Base-by-base conservation (phyloP, 2,329 filamentous ascomycete genomes). In the Talaromyces pinophilus region DNA sequence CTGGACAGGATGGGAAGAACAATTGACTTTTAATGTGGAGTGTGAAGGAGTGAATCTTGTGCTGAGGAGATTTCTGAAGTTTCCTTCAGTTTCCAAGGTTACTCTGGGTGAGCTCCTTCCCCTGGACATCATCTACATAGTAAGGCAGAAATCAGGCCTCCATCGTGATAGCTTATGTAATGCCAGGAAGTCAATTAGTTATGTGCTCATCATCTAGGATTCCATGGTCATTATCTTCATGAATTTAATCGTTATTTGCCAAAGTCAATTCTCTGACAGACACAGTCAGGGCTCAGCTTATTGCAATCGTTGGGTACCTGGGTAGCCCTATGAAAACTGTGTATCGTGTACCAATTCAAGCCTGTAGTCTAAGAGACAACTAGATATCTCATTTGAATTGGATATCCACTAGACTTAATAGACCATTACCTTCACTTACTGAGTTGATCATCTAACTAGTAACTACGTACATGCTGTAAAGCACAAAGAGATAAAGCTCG, bases 401-500 rank as follows among this genome's bases (percentile, higher is more conserved):
- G 1, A 48, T 22, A 22, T 48, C 7, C 15, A 48, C 8, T 48
- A 3, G 22, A 10, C 25, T 8, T 11, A 48, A 3, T 8, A 48
- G 10, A 48, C 3, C 5, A 48, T 13, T 3, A 48, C 3, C 44
- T 11, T 5, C 4, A 10, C 8, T 48, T 42, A 42, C 7, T 13
- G n/a, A 48, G 19, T 48, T 13, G 3, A 48, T 22, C n/a, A 48
- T 22, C 44, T 19, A 48, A 22, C 6, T 22, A 19, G 25, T 22
- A 8, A 44, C 17, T 8, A 8, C 6, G 2, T 42, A 42, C 40
- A 42, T 5, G 7, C 40, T 15, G 15, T n/a, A 44, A 44, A 48
- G 44, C 22, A 22, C n/a, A 48, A 25, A 50, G 1, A n/a, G 50
- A n/a, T 33, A 54, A 5, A 33, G 50, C 72, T 78, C 77, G 76